A percentile compares a stretch with the other conserved stretches of the same genome.
These are phyloP conservation scores for Ziziphus jujuba DNA, from an alignment of 306 rosid genomes.

Conservation along the genomic window DNA sequence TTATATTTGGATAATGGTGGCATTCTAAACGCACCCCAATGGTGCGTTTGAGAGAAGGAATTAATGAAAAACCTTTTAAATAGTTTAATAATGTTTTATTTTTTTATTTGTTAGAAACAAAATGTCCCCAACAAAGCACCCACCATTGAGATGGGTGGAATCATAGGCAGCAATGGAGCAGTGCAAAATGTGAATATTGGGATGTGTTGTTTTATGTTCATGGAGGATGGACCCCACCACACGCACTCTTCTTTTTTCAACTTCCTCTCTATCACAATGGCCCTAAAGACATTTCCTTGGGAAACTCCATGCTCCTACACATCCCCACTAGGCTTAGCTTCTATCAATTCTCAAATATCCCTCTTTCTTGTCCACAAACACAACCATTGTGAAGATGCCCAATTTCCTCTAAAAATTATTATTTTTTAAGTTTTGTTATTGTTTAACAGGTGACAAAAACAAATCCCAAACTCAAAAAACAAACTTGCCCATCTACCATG, in stretches of 20 bases:
- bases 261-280: no score
- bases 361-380: conserved; percentile 46
- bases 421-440: conserved; percentile 2
- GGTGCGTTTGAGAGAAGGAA: not conserved
- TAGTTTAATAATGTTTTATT: no score
- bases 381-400: not conserved
- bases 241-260: conserved; percentile 40
- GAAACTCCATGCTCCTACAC: conserved; percentile 24
- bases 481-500: conserved; percentile 57
- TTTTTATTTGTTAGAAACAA: not conserved
- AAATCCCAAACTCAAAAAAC: conserved; percentile 52
- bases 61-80: no score
- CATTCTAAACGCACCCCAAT: conserved; percentile 14
- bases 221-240: conserved; percentile 49
- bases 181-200: conserved; percentile 46
- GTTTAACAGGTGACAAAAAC: conserved; percentile 22
- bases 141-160: conserved; percentile 46
- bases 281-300: conserved; percentile 29
- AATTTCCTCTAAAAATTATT: conserved; percentile 1
- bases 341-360: conserved; percentile 50
- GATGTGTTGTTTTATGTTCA: conserved; percentile 32
- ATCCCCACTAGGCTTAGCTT: conserved; percentile 33
- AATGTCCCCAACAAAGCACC: conserved; percentile 28
- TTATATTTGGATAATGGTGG: not conserved
- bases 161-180: conserved; percentile 49